A percentile compares a stretch with the other conserved stretches of the same genome.
phyloP scores from a whole-genome alignment of 1,139 yeast species.

The Diutina pseudorugosa region DNA sequence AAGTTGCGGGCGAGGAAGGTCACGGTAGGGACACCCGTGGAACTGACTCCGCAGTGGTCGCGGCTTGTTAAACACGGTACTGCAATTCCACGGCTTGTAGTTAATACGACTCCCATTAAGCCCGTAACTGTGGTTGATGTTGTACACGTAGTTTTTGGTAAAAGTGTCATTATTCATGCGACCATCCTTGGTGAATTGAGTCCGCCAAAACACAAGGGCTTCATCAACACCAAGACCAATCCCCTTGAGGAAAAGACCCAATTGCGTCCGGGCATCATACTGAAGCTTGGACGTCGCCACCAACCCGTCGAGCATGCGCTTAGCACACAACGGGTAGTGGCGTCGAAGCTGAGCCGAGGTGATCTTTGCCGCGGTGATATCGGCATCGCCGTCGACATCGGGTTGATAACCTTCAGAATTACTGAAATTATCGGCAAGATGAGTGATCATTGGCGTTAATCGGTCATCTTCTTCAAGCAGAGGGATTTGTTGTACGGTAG shows the following conservation, averaged over 20 bases:
- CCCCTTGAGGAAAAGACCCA: conserved; percentile 76
- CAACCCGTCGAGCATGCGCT: conserved; percentile 51
- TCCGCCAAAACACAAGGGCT: conserved; percentile 75
- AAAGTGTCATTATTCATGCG: conserved; percentile 58
- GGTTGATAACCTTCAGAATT: neutral
- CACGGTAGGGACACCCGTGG: conserved; percentile 93
- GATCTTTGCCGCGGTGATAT: conserved; percentile 55
- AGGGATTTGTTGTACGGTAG: conserved; percentile 71
- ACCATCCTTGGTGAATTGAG: conserved; percentile 50
- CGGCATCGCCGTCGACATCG: conserved; percentile 42
- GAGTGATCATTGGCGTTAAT: conserved; percentile 68
- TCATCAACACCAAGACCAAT: conserved; percentile 83
- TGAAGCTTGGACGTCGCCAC: conserved; percentile 58
- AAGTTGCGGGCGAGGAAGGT: conserved; percentile 51
- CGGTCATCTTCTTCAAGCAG: conserved; percentile 88
- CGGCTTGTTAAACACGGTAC: conserved; percentile 60
- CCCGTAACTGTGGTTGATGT: conserved; percentile 82
- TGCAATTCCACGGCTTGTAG: conserved; percentile 80
- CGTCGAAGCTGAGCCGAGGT: conserved; percentile 39
- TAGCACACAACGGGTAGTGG: conserved; percentile 81
- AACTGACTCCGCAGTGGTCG: conserved; percentile 59
- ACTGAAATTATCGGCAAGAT: conserved; percentile 59
- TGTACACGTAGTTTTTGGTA: conserved; percentile 79
- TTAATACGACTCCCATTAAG: conserved; percentile 82
- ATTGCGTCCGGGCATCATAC: conserved; percentile 75